Conservation (phyloP, 257 asterid species). For the Ocimum tenuiflorum region DNA sequence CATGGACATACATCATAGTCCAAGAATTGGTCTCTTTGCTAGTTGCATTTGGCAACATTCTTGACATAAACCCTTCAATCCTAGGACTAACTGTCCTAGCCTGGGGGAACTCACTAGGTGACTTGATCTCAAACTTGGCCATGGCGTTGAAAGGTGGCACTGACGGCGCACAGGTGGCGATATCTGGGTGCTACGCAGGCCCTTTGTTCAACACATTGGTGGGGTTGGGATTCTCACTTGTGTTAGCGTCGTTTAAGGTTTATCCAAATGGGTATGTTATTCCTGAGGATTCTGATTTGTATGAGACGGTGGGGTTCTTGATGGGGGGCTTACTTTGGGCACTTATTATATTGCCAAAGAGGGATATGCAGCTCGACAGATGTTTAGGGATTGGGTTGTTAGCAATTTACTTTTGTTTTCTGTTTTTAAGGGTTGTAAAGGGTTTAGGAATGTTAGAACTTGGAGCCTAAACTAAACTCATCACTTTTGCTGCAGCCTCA, state of each 20-base stretch:
- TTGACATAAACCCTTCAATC: constrained; percentile 60
- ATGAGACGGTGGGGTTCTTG: constrained; percentile 65
- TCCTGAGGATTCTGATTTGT: constrained; percentile 41
- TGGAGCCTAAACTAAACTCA: constrained; percentile 8
- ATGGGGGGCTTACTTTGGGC: constrained; percentile 75
- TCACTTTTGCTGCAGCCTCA: background rate
- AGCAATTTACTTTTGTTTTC: constrained; percentile 60
- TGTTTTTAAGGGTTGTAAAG: constrained; percentile 46
- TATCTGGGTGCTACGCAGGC: constrained; percentile 79
- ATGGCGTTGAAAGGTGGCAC: constrained; percentile 62
- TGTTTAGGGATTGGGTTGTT: constrained; percentile 56
- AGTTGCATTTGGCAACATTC: constrained; percentile 49
- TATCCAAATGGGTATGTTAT: constrained; percentile 43
- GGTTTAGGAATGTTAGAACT: constrained; percentile 28
- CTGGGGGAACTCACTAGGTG: constrained; percentile 83
- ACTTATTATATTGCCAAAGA: constrained; percentile 55
- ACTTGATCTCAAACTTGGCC: constrained; percentile 55
- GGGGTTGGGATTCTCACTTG: constrained; percentile 72
- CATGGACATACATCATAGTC: constrained; percentile 71
- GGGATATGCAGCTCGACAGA: constrained; percentile 47
- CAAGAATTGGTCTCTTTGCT: constrained; percentile 57
- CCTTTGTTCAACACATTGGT: constrained; percentile 66
- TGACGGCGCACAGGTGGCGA: constrained; percentile 69
- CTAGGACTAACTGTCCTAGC: constrained; percentile 82
- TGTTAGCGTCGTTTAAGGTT: constrained; percentile 46